Evolutionary conservation across 2,329 filamentous ascomycete species (phyloP).

Genomic region (Acephala macrosclerotiorum): DNA sequence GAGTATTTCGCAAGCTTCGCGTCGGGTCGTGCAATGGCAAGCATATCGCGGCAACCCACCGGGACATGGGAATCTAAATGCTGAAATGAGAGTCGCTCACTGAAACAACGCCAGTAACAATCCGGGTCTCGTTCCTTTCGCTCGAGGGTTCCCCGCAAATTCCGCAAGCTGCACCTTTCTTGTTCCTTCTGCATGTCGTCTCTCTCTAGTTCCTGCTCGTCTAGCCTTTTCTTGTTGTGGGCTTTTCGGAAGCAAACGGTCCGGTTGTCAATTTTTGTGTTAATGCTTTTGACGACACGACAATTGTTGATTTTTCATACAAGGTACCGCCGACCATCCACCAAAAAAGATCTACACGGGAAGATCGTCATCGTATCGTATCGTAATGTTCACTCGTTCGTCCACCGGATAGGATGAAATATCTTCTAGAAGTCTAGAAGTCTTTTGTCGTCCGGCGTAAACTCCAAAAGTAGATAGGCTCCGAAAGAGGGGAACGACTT

Average conservation of each 20-base stretch:
- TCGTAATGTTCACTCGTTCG: no score
- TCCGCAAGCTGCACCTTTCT: background rate
- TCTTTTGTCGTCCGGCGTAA: background rate
- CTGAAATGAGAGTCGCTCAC: constrained; percentile 4
- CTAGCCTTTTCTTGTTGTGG: background rate
- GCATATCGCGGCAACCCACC: background rate
- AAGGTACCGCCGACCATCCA: background rate
- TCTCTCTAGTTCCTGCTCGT: background rate
- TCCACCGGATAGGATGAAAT: background rate
- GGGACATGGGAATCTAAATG: constrained; percentile 13
- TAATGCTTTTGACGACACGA: no score
- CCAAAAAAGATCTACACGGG: background rate
- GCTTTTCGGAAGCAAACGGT: background rate
- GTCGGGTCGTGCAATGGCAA: background rate
- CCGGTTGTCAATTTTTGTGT: background rate
- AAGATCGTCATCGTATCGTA: no score
- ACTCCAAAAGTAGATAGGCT: background rate
- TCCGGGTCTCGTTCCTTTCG: no score
- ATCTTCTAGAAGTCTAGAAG: background rate
- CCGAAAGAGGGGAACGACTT: background rate
- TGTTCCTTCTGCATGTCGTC: background rate
- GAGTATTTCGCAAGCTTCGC: background rate
- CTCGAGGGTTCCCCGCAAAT: background rate
- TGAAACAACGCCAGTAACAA: background rate
- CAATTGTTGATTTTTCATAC: no score